Evolutionary conservation across 352 stramenopile species (phyloP), one percentile per base, ranked within the genome.

Genomic region (Globisporangium uncinulatum): DNA sequence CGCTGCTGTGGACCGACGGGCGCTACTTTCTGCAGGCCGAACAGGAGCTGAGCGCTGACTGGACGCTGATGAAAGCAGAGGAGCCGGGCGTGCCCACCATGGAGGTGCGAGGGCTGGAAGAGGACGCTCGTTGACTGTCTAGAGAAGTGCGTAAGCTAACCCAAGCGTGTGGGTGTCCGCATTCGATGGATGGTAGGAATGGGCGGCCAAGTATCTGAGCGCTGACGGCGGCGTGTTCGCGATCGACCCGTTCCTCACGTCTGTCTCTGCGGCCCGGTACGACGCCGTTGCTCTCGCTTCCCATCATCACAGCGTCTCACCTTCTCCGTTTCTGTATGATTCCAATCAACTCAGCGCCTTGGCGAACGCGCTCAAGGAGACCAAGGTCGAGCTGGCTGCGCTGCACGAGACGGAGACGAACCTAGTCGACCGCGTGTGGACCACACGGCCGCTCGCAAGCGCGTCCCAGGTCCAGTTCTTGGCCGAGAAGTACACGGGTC

Each of bases 21-120:
- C 81, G 97, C 44, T 99, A 99, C 64, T 99, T 97, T 64, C 72
- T 98, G 46, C 97, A 99, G 77, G 97, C 97, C 14, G 80, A 89
- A 52, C 71, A 98, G 49, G 72, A 98, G 69, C 68, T 99, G 21
- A 92, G 93, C 62, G 70, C 74, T 10, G 84, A 91, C 9, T 98
- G 95, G 94, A 96, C 76, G 65, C 79, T 99, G 31, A 98, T 99
- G 92, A 98, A 97, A 70, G 70, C 77, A 21, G 94, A 97, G 44
- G 78, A 98, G 62, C 78, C 85, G 21, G 94, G 86, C 13, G 90
- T 98, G 19, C 89, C 87, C 4, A 96, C 88, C 6, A 89, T 99
- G 37, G 63, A 91, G 42, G 92, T 97, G 62, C 86, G 20, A 51
- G 45, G 15, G 10, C 13, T 15, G 6, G 13, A 17, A 19, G 20